Conservation (phyloP, 441 rosid species). For the Euphorbia corollata region DNA sequence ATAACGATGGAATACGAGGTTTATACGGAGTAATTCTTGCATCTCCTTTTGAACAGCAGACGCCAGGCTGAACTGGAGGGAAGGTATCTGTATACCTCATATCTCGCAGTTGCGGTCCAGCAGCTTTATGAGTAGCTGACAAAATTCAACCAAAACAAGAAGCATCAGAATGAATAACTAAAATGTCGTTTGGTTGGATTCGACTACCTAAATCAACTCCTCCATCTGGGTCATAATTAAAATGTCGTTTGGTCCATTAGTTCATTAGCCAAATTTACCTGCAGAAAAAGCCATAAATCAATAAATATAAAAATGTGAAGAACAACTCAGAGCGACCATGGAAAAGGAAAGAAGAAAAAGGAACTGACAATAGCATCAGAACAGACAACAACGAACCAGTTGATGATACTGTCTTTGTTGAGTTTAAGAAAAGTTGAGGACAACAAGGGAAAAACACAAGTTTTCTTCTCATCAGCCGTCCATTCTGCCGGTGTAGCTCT, state of each 20-base stretch:
- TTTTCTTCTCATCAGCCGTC: background rate
- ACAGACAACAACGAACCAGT: conserved; percentile 59
- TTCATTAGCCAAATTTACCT: conserved; percentile 20
- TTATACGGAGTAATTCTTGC: conserved; percentile 71
- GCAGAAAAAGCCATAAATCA: conserved; percentile 22
- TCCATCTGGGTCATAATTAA: no score
- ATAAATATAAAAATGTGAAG: no score
- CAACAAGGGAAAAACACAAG: conserved; percentile 39
- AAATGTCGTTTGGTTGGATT: no score
- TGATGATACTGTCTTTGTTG: conserved; percentile 63
- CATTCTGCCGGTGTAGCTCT: conserved; percentile 13
- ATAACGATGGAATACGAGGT: background rate
- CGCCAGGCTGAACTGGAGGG: conserved; percentile 57
- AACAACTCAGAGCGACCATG: no score
- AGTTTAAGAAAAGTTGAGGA: conserved; percentile 45
- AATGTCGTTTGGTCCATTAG: conserved; percentile 68
- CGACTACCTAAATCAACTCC: conserved; percentile 68
- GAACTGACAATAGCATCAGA: conserved; percentile 66
- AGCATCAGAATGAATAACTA: no score
- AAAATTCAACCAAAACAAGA: conserved; percentile 5
- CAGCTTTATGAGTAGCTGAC: conserved; percentile 74
- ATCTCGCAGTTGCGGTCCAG: conserved; percentile 63
- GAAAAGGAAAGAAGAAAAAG: conserved; percentile 3
- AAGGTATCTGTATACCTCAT: conserved; percentile 62
- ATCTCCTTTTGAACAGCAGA: conserved; percentile 72